Evolutionary conservation across 495 filamentous ascomycete genomes (phyloP), one percentile per base, ranked within the genome.

Genomic region (Penicillium lividum): DNA sequence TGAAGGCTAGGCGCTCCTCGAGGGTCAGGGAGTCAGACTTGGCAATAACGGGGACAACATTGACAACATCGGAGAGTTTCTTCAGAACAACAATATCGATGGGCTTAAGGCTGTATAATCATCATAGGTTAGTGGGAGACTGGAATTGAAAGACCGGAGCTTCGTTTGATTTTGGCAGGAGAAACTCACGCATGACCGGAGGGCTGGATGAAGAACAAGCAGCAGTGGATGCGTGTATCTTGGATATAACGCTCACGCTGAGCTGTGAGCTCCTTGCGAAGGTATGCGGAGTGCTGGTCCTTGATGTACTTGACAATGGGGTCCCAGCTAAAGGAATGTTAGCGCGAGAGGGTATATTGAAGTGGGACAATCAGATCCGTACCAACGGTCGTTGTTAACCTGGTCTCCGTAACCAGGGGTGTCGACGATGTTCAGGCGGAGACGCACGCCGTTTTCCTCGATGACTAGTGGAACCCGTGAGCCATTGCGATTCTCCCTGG

Each of bases 261-360:
- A 63, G 94, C 94, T n/a, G 94, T 98, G 64, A 99, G 92, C 72
- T 99, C 94, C 82, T 99, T 99, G 74, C 95, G 89, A 50, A 99
- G 90, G 79, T 97, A 99, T 66, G 95, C 92, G n/a, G 91, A 95
- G 82, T 99, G 95, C 80, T 99, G 94, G 77, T 99, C 95, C 83
- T 99, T 99, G 84, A 99, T 99, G 79, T 99, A 99, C 80, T 98
- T 98, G 80, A 99, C 93, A 72, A 99, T 99, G 51, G 95, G 89
- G 67, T 91, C 88, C 88, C 88, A 91, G 77, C 84, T 87, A 60
- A 15, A 40, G 29, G 61, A 58, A 31, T 58, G 62, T 76, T 70
- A 77, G 70, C 61, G n/a, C 46, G 29, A n/a, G 34, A 50, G 40
- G 25, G 18, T 34, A 6, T 46, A n/a, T 53, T 51, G 22, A 36